Percentiles rank a stretch among this genome's conserved stretches.
phyloP scores from a whole-genome alignment of 768 basidiomycete species.

The Pleurotus ostreatus region DNA sequence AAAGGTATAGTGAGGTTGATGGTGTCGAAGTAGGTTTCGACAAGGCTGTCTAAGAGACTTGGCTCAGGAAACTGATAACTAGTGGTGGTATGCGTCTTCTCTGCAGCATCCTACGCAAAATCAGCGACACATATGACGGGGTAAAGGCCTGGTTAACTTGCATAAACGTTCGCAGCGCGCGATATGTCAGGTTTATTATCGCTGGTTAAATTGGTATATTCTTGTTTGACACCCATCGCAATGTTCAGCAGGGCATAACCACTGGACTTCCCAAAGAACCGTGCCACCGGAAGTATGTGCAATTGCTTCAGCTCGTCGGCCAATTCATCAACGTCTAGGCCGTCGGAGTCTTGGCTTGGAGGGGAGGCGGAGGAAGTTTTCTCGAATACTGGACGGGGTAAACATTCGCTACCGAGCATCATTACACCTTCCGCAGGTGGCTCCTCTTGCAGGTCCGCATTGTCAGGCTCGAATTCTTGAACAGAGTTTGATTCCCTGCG shows the following conservation, averaged over 20 bases:
- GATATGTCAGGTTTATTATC: no score
- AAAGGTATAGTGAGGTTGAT: slow-evolving; percentile 61
- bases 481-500: slow-evolving; percentile 62
- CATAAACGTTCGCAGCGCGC: no score
- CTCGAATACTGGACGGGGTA: no score
- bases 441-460: slow-evolving; percentile 5
- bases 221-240: slow-evolving; percentile 57
- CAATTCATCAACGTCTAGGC: slow-evolving; percentile 22
- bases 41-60: slow-evolving; percentile 46
- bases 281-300: slow-evolving; percentile 30
- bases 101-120: no score
- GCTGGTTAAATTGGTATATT: slow-evolving; percentile 32
- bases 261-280: slow-evolving; percentile 56
- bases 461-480: slow-evolving; percentile 41
- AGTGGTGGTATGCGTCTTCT: neutral
- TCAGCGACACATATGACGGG: no score
- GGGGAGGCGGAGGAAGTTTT: neutral
- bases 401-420: slow-evolving; percentile 3
- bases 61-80: slow-evolving; percentile 37
- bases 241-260: slow-evolving; percentile 49
- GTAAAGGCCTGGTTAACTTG: no score
- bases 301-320: slow-evolving; percentile 32
- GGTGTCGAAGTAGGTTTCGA: slow-evolving; percentile 62
- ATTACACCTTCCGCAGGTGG: neutral
- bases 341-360: slow-evolving; percentile 7